Base-by-base conservation (phyloP, 768 basidiomycete species). In the Lactifluus hygrophoroides region DNA sequence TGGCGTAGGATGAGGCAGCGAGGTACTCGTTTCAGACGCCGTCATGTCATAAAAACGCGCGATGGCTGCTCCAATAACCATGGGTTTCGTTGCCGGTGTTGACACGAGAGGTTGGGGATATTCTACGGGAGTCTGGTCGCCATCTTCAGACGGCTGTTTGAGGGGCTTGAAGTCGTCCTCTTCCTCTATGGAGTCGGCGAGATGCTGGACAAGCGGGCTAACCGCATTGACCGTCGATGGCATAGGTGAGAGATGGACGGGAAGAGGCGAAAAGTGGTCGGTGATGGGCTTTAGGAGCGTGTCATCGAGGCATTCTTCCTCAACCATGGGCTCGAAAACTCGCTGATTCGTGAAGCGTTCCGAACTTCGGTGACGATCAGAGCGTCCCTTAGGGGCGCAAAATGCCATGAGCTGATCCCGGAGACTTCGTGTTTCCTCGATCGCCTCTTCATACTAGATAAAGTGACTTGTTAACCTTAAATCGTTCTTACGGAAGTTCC, bases 241-340 rank as follows among this genome's bases (percentile, higher is more conserved):
- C 11, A 62, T 27, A 2, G 63, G 63, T 27, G 63, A 64, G 61
- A 64, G 61, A 44, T 64, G 60, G 38, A 57, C 32, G n/a, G 61
- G 61, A 44, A 64, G 63, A 0, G 63, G 63, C 1, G 63, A 62
- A 54, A 64, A 64, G 61, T 55, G 63, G 34, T 58, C 57, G 17
- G 42, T 38, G 17, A 51, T 32, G 28, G 53, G 38, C 34, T 52
- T 61, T 27, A 56, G 13, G 17, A 49, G 32, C 11, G 27, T 27
- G 13, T 60, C 54, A 35, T 51, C 54, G 28, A n/a, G 25, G 19
- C 54, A 46, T 32, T 62, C 61, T n/a, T 64, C 63, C 40, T 58
- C 60, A 43, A 57, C 43, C 56, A 51, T 53, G 5, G 61, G 60
- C 52, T 64, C 60, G 42, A 57, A 56, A 34, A 45, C 37, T 42